These are phyloP conservation scores for Cladosporium sp. DNA, from an alignment of 2,329 filamentous ascomycete genomes.

Conservation along the genomic window DNA sequence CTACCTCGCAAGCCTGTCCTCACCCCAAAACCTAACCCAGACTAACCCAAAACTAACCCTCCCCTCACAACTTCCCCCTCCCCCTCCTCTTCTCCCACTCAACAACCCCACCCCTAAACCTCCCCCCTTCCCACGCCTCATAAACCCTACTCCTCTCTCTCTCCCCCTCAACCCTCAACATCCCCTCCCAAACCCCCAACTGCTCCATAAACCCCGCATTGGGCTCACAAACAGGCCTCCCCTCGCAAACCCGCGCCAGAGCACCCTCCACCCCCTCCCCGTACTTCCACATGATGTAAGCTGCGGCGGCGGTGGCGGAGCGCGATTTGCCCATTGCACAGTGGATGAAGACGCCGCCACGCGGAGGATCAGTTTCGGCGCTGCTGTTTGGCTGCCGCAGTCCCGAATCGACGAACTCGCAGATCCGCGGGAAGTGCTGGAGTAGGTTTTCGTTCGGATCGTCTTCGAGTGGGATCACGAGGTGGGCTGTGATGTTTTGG, in stretches of 20 bases:
- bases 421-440: slow-evolving; percentile 68
- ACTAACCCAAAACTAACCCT: too few species aligned
- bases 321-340: slow-evolving; percentile 94
- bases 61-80: slow-evolving; percentile 19
- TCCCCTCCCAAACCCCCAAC: slow-evolving; percentile 75
- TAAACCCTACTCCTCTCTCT: slow-evolving; percentile 28
- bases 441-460: slow-evolving; percentile 81
- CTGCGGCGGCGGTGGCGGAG: slow-evolving; percentile 75
- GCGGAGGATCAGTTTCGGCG: too few species aligned
- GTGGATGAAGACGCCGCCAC: slow-evolving; percentile 62
- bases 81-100: slow-evolving; percentile 32
- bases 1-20: too few species aligned
- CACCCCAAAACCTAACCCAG: too few species aligned
- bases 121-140: slow-evolving; percentile 29
- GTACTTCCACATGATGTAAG: slow-evolving; percentile 67
- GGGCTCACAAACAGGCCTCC: slow-evolving; percentile 72
- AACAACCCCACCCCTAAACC: slow-evolving; percentile 34
- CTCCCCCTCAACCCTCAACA: slow-evolving; percentile 43
- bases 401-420: slow-evolving; percentile 76
- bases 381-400: too few species aligned
- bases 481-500: slow-evolving; percentile 54
- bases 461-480: slow-evolving; percentile 80
- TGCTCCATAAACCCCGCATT: slow-evolving; percentile 89
- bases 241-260: slow-evolving; percentile 62
- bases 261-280: slow-evolving; percentile 55